phyloP scores from a whole-genome alignment of 2,329 filamentous ascomycete species.

The Aspergillus felis region DNA sequence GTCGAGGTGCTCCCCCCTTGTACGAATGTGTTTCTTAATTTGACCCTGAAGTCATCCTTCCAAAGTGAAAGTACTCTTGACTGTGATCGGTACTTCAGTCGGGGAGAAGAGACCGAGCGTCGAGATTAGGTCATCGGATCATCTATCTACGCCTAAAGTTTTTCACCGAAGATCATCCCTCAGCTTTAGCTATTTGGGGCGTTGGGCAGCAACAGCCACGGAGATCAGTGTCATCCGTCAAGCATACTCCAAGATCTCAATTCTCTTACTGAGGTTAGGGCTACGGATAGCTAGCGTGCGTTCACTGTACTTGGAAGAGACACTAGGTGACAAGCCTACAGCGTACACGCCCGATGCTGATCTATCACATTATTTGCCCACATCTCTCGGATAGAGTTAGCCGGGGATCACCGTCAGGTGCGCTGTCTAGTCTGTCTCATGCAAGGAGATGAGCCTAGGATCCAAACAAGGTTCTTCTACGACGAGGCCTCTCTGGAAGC shows the following conservation, averaged over 20 bases:
- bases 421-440: neutral
- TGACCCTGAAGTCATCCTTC: neutral
- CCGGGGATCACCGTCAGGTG: neutral
- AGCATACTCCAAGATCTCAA: neutral
- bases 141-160: neutral
- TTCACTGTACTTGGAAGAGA: neutral
- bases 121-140: neutral
- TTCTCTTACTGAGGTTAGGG: neutral
- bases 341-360: neutral
- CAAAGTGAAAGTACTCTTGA: neutral
- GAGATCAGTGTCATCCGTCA: neutral
- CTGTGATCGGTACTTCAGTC: neutral
- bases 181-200: neutral
- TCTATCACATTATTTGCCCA: neutral
- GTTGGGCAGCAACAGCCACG: neutral
- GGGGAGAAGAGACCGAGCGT: neutral
- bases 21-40: neutral
- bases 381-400: neutral
- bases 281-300: neutral
- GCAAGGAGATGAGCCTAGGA: neutral
- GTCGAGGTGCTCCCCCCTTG: neutral
- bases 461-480: neutral
- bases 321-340: neutral
- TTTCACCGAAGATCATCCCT: neutral
- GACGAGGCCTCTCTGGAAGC: neutral